Evolutionary conservation across 345 rosid genomes (phyloP).

Genomic region (Melastoma malabathricum): DNA sequence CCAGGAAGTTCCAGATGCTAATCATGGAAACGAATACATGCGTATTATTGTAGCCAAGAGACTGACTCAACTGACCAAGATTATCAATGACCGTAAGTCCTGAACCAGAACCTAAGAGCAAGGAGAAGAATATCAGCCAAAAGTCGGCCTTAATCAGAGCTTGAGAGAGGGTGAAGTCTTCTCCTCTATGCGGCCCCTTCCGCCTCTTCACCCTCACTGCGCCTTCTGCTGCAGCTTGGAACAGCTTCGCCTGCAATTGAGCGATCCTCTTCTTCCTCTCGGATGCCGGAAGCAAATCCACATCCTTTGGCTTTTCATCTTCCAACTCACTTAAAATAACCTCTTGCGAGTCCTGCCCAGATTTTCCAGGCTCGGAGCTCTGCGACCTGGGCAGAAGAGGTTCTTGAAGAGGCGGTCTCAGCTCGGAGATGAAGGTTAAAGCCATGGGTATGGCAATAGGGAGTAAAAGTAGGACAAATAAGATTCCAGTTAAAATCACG

Average conservation of each 20-base stretch:
- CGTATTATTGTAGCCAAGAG: constrained; percentile 45
- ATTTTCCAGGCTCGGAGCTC: constrained; percentile 20
- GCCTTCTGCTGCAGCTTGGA: constrained; percentile 51
- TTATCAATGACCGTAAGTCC: constrained; percentile 81
- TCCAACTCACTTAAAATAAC: constrained; percentile 59
- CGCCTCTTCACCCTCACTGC: constrained; percentile 47
- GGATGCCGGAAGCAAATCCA: constrained; percentile 37
- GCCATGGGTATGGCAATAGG: constrained; percentile 46
- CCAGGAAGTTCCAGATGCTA: constrained; percentile 85
- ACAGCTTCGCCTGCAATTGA: constrained; percentile 39
- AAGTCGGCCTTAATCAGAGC: constrained; percentile 60
- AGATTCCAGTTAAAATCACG: constrained; percentile 25
- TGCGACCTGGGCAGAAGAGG: constrained; percentile 16
- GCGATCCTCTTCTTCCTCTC: constrained; percentile 40
- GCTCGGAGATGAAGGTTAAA: constrained; percentile 20
- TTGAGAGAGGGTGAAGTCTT: constrained; percentile 64
- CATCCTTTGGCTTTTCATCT: constrained; percentile 37
- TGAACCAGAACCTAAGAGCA: constrained; percentile 61
- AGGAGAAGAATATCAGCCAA: constrained; percentile 62
- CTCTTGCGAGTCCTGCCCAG: constrained; percentile 16
- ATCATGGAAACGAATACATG: constrained; percentile 64
- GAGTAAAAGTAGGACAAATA: constrained; percentile 35
- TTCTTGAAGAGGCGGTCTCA: constrained; percentile 13
- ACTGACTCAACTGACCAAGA: constrained; percentile 66
- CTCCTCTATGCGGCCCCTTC: constrained; percentile 58